Conservation (phyloP, 208 protist genomes). For the Crithidia bombi region DNA sequence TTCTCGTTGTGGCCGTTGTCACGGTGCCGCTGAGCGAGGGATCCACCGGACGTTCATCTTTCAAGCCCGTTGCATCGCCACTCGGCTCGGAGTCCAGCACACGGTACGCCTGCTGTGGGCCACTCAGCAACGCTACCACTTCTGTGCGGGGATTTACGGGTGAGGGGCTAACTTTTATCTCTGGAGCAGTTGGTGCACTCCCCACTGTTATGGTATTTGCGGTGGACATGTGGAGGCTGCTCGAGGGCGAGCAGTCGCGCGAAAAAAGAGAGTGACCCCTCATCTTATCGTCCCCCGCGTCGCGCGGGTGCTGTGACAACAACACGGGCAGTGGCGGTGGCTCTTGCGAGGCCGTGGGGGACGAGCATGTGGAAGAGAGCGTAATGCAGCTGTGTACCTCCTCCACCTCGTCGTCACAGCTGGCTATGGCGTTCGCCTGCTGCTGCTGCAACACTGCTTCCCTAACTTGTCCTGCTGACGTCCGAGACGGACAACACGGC, state of each 20-base stretch:
- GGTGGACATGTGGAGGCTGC: not conserved
- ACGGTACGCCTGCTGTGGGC: not conserved
- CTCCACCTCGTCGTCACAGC: constrained; percentile 17
- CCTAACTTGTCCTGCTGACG: not conserved
- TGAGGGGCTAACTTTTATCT: not conserved
- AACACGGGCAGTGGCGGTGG: not conserved
- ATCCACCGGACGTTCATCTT: not conserved
- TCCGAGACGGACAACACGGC: too few species aligned
- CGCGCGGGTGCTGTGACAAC: not conserved
- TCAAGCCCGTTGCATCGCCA: not conserved
- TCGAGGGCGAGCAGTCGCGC: not conserved
- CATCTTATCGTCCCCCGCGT: not conserved
- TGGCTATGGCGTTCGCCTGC: too few species aligned
- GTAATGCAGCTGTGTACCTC: constrained; percentile 33
- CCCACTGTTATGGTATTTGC: not conserved
- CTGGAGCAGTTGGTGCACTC: not conserved
- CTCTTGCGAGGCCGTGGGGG: not conserved
- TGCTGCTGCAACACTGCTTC: too few species aligned
- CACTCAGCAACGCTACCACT: not conserved
- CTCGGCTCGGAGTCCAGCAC: constrained; percentile 25
- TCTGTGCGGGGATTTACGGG: not conserved
- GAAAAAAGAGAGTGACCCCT: not conserved
- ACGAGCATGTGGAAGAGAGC: constrained; percentile 22
- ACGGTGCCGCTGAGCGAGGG: not conserved
- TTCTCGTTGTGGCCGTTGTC: not conserved